Conservation (phyloP, 495 filamentous ascomycete genomes). For the Clohesyomyces aquaticus region DNA sequence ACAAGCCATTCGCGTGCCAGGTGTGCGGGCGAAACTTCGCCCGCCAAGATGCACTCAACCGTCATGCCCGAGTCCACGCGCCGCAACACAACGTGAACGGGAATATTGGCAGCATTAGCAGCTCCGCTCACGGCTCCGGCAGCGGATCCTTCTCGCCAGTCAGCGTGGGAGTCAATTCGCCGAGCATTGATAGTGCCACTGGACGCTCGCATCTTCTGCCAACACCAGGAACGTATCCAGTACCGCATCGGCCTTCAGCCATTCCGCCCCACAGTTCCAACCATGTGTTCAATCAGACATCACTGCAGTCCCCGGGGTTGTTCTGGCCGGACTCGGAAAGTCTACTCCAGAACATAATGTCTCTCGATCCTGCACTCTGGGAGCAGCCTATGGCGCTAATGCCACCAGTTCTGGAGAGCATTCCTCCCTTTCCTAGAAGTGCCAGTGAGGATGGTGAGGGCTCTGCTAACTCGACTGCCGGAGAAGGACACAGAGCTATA, state of each 20-base stretch:
- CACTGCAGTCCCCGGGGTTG: background rate
- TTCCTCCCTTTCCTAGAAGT: background rate
- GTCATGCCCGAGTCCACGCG: constrained; percentile 12
- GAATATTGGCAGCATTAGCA: constrained; percentile 1
- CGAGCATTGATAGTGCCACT: background rate
- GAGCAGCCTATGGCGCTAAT: constrained; percentile 7
- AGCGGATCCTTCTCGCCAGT: background rate
- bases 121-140: background rate
- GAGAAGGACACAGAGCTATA: constrained; percentile 6
- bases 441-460: background rate
- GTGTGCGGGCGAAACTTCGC: constrained; percentile 13
- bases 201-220: background rate
- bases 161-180: background rate
- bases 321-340: constrained; percentile 13
- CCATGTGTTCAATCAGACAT: constrained; percentile 1
- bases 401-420: background rate
- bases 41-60: constrained; percentile 16
- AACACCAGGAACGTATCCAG: background rate
- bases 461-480: background rate
- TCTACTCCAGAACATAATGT: constrained; percentile 7
- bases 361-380: constrained; percentile 1
- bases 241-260: background rate
- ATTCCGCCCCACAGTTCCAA: background rate
- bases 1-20: constrained; percentile 5
- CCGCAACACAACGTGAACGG: too few species aligned